phyloP scores from a whole-genome alignment of 176 grass and related monocot genomes.

The Alloteropsis semialata region DNA sequence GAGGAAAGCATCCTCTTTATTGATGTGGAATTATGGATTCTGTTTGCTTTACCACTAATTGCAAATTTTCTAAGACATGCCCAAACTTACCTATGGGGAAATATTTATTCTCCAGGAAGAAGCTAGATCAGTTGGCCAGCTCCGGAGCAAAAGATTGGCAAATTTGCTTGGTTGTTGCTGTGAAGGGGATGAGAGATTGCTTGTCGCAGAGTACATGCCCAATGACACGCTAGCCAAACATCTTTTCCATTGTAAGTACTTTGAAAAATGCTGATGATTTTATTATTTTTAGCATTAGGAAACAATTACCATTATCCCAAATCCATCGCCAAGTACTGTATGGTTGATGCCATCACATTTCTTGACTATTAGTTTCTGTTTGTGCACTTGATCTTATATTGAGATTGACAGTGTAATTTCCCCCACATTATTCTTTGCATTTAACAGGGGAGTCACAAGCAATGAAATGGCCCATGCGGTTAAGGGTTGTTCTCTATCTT shows the following conservation, averaged over 20 bases:
- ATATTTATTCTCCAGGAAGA: constrained; percentile 73
- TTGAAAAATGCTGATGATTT: background rate
- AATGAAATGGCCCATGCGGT: constrained; percentile 98
- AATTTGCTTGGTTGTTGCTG: constrained; percentile 97
- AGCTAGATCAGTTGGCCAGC: constrained; percentile 79
- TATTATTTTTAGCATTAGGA: constrained; percentile 14
- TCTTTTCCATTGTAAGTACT: constrained; percentile 93
- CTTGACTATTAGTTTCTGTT: background rate
- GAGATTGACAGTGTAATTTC: constrained; percentile 9
- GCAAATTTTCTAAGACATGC: background rate
- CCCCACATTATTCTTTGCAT: constrained; percentile 32
- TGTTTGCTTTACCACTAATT: background rate
- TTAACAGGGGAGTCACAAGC: constrained; percentile 88
- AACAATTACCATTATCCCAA: background rate
- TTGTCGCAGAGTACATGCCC: constrained; percentile 98
- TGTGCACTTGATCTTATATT: background rate
- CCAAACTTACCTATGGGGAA: background rate
- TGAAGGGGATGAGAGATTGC: constrained; percentile 95
- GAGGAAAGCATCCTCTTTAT: background rate
- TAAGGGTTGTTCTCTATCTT: constrained; percentile 94
- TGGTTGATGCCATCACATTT: background rate
- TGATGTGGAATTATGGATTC: background rate
- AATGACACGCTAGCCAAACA: constrained; percentile 94
- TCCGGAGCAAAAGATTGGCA: constrained; percentile 76
- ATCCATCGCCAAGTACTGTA: background rate